Evolutionary conservation across 2,329 filamentous ascomycete genomes (phyloP).

Genomic region (Microcyclospora pomicola): DNA sequence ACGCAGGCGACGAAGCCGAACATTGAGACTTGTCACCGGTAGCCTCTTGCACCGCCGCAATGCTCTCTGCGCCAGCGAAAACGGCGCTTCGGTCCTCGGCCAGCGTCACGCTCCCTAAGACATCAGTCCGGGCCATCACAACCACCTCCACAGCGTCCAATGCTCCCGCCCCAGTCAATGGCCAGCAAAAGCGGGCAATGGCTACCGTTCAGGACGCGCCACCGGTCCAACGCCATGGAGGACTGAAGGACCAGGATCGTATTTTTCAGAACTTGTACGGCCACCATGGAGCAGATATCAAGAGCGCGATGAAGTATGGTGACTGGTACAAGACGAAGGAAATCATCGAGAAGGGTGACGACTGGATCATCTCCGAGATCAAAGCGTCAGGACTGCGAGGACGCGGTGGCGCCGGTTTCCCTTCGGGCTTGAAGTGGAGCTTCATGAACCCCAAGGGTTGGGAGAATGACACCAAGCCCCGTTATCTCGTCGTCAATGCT

Average conservation of each 20-base stretch:
- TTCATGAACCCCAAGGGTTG: constrained; percentile 99
- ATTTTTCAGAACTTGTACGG: constrained; percentile 99
- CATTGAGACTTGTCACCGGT: neutral
- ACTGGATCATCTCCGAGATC: constrained; percentile 96
- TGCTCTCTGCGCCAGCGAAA: constrained; percentile 22
- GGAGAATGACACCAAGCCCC: constrained; percentile 93
- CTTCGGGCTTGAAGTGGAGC: constrained; percentile 90
- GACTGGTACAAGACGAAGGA: constrained; percentile 99
- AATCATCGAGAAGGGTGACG: constrained; percentile 89
- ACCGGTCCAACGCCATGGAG: constrained; percentile 59
- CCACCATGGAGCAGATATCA: constrained; percentile 79
- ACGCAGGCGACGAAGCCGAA: constrained; percentile 16
- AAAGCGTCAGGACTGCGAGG: constrained; percentile 93
- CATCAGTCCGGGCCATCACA: constrained; percentile 20
- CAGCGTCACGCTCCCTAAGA: constrained; percentile 13
- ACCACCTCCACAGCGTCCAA: constrained; percentile 5
- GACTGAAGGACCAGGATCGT: constrained; percentile 87
- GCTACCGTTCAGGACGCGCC: constrained; percentile 38
- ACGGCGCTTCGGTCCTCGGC: constrained; percentile 17
- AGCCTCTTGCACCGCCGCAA: constrained; percentile 6
- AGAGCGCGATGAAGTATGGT: constrained; percentile 92
- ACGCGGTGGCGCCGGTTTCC: constrained; percentile 93
- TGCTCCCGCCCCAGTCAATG: constrained; percentile 12
- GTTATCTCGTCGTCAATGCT: constrained; percentile 95
- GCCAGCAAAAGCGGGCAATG: constrained; percentile 53